Percentiles rank a stretch among this genome's conserved stretches.
Evolutionary conservation across 768 basidiomycete genomes (phyloP).

Genomic region (Tubosaeta brunneosetosa): DNA sequence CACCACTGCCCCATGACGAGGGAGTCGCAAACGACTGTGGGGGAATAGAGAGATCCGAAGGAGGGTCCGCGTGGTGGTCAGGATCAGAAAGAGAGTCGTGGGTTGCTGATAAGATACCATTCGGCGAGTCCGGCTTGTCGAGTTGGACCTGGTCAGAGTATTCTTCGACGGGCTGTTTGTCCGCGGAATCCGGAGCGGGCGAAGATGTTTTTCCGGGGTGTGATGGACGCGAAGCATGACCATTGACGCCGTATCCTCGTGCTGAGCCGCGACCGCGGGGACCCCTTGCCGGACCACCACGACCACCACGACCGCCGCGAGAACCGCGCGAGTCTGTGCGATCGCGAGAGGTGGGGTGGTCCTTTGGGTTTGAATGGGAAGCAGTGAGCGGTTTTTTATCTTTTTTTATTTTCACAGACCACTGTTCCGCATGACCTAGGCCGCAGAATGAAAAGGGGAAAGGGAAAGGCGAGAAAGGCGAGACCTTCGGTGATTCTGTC

Average conservation of each 20-base stretch:
- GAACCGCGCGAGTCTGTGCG: constrained; percentile 49
- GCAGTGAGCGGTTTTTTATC: constrained; percentile 62
- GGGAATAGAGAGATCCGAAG: constrained; percentile 9
- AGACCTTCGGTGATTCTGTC: constrained; percentile 74
- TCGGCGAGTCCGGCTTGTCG: constrained; percentile 15
- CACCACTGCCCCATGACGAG: constrained; percentile 32
- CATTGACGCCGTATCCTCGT: constrained; percentile 36
- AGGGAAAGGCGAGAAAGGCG: not conserved
- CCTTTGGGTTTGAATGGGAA: constrained; percentile 45
- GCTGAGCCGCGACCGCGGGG: constrained; percentile 37
- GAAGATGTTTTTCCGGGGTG: constrained; percentile 26
- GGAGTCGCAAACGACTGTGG: constrained; percentile 26
- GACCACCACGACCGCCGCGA: constrained; percentile 57
- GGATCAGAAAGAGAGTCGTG: constrained; percentile 17
- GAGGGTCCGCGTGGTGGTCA: constrained; percentile 11
- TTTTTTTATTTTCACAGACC: constrained; percentile 85
- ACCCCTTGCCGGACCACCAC: constrained; percentile 52
- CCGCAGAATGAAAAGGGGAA: constrained; percentile 10
- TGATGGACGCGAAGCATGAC: constrained; percentile 26
- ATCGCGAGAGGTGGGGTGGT: constrained; percentile 29
- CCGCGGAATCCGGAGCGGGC: constrained; percentile 33
- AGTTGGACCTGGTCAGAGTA: constrained; percentile 6
- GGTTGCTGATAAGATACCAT: constrained; percentile 6
- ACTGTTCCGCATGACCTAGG: constrained; percentile 69
- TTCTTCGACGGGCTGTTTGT: constrained; percentile 21